Evolutionary conservation across 2,329 filamentous ascomycete species (phyloP).

Genomic region (Dendrostoma leiphaemia): DNA sequence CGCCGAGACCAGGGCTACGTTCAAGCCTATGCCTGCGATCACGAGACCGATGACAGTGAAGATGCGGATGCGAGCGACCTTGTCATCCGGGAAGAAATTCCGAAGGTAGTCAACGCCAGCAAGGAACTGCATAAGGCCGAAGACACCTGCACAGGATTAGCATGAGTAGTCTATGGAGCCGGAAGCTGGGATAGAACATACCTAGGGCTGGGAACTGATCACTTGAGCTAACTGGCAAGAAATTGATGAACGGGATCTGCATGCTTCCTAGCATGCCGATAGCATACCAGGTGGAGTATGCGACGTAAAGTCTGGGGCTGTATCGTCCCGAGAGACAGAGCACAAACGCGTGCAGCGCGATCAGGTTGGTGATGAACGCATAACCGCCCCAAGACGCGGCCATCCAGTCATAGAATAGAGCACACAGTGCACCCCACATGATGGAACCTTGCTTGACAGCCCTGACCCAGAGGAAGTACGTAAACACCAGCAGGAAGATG

Average conservation of each 20-base stretch:
- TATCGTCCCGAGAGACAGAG: constrained; percentile 96
- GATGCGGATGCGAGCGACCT: constrained; percentile 88
- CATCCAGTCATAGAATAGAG: constrained; percentile 99
- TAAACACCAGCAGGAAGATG: constrained; percentile 97
- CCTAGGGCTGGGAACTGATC: constrained; percentile 98
- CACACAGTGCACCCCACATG: constrained; percentile 92
- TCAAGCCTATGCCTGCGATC: constrained; percentile 72
- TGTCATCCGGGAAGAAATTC: constrained; percentile 82
- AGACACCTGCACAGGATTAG: constrained; percentile 64
- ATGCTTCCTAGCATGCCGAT: constrained; percentile 95
- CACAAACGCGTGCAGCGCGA: constrained; percentile 91
- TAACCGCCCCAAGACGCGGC: constrained; percentile 99
- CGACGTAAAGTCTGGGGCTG: constrained; percentile 89
- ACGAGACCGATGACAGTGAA: constrained; percentile 74
- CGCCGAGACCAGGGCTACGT: constrained; percentile 75
- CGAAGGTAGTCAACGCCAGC: constrained; percentile 90
- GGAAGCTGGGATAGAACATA: constrained; percentile 39
- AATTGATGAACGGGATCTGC: constrained; percentile 99
- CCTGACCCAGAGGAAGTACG: constrained; percentile 99
- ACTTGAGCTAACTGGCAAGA: constrained; percentile 92
- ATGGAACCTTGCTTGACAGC: constrained; percentile 94
- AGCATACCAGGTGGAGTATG: constrained; percentile 97
- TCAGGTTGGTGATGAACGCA: constrained; percentile 97
- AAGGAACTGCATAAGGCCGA: constrained; percentile 90
- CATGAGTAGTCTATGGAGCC: constrained; percentile 11